These are phyloP conservation scores for Xylariales sp. DNA, from an alignment of 2,329 filamentous ascomycete genomes.

Conservation along the genomic window DNA sequence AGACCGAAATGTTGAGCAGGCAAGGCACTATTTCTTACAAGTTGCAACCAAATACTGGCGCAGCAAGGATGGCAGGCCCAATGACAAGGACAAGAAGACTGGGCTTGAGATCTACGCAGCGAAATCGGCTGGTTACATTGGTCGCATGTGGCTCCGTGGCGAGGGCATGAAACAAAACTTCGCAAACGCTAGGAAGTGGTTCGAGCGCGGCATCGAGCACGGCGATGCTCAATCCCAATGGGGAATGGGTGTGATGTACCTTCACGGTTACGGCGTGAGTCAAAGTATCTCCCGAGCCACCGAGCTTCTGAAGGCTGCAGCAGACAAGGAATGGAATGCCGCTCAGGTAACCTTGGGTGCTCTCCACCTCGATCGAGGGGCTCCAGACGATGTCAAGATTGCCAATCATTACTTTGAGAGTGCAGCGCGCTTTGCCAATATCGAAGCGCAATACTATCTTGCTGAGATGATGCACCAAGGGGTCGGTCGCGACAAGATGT, in stretches of 20 bases:
- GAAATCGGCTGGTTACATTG: slow-evolving; percentile 82
- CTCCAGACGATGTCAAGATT: slow-evolving; percentile 62
- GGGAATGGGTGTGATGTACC: slow-evolving; percentile 76
- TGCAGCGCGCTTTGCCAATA: slow-evolving; percentile 74
- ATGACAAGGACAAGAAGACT: slow-evolving; percentile 63
- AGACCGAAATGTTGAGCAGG: slow-evolving; percentile 66
- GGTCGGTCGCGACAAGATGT: slow-evolving; percentile 74
- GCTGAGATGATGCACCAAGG: slow-evolving; percentile 82
- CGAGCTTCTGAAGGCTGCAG: slow-evolving; percentile 71
- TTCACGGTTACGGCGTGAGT: slow-evolving; percentile 67
- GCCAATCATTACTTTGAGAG: slow-evolving; percentile 86
- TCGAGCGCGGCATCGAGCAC: slow-evolving; percentile 69
- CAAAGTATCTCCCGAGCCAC: slow-evolving; percentile 69
- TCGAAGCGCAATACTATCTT: slow-evolving; percentile 89
- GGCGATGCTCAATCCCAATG: slow-evolving; percentile 83
- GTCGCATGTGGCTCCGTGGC: slow-evolving; percentile 83
- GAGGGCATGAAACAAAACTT: slow-evolving; percentile 77
- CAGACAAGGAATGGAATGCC: slow-evolving; percentile 75
- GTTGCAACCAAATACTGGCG: slow-evolving; percentile 80
- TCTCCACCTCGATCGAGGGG: slow-evolving; percentile 81
- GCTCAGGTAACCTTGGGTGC: slow-evolving; percentile 80
- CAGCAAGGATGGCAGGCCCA: slow-evolving; percentile 65
- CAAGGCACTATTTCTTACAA: slow-evolving; percentile 75
- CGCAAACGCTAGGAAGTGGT: slow-evolving; percentile 74
- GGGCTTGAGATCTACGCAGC: slow-evolving; percentile 74